A percentile compares a stretch with the other conserved stretches of the same genome.
These are phyloP conservation scores for Claviceps monticola DNA, from an alignment of 2,329 filamentous ascomycete species.

Conservation along the genomic window DNA sequence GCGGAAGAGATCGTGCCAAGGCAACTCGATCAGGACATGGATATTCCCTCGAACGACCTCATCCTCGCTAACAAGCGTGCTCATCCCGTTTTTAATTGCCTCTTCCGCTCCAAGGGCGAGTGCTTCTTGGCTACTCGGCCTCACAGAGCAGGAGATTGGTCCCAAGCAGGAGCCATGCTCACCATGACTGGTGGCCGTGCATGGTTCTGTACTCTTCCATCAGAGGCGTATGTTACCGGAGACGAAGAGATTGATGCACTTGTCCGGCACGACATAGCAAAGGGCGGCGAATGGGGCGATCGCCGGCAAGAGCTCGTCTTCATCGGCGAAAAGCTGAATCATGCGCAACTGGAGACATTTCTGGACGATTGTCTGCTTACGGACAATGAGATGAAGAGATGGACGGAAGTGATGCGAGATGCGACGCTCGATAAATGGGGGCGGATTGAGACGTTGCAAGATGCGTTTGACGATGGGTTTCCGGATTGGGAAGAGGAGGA, in stretches of 20 bases:
- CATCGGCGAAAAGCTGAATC: slow-evolving; percentile 52
- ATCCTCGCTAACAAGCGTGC: slow-evolving; percentile 43
- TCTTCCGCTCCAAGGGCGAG: slow-evolving; percentile 51
- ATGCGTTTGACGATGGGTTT: slow-evolving; percentile 45
- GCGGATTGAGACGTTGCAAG: slow-evolving; percentile 31
- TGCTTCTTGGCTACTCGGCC: slow-evolving; percentile 47
- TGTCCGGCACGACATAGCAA: slow-evolving; percentile 33
- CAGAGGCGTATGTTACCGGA: slow-evolving; percentile 34
- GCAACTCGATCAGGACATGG: slow-evolving; percentile 6
- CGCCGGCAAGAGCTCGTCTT: slow-evolving; percentile 60
- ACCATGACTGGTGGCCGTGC: slow-evolving; percentile 40
- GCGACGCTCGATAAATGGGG: slow-evolving; percentile 20
- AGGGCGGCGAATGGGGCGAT: slow-evolving; percentile 52
- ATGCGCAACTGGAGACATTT: slow-evolving; percentile 31
- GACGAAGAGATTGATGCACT: slow-evolving; percentile 33
- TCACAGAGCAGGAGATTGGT: slow-evolving; percentile 43
- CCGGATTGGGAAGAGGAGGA: slow-evolving; percentile 38
- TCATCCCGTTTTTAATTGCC: slow-evolving; percentile 35
- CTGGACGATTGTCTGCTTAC: slow-evolving; percentile 49
- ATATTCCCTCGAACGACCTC: slow-evolving; percentile 23
- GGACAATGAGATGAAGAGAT: slow-evolving; percentile 41
- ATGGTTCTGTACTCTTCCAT: slow-evolving; percentile 46
- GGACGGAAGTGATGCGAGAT: slow-evolving; percentile 38
- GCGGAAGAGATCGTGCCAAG: background rate
- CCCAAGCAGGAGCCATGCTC: slow-evolving; percentile 50